A percentile compares a stretch with the other conserved stretches of the same genome.
phyloP scores from a whole-genome alignment of 2,329 filamentous ascomycete genomes.

The Phoma sp. region DNA sequence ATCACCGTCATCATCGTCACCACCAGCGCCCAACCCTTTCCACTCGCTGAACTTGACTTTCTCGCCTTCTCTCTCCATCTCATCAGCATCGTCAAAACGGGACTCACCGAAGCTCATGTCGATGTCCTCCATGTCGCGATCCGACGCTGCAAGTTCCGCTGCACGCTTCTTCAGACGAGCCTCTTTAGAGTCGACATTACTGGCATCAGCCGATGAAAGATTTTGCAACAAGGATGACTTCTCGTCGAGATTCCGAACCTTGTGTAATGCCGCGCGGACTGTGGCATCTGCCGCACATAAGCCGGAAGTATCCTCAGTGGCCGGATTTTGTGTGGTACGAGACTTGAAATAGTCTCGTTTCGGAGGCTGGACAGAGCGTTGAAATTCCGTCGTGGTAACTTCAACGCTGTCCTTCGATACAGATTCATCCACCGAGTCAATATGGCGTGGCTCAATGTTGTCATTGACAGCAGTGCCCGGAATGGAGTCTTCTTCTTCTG shows the following conservation, averaged over 20 bases:
- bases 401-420: neutral
- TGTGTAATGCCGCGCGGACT: conserved; percentile 83
- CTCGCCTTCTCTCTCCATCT: conserved; percentile 66
- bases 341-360: conserved; percentile 34
- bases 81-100: conserved; percentile 85
- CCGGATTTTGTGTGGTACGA: conserved; percentile 8
- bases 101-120: conserved; percentile 94
- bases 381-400: conserved; percentile 9
- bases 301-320: conserved; percentile 42
- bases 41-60: conserved; percentile 73
- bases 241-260: conserved; percentile 65
- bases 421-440: neutral
- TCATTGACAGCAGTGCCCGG: conserved; percentile 1
- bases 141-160: conserved; percentile 72
- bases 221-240: conserved; percentile 52
- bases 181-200: conserved; percentile 59
- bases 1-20: conserved; percentile 52
- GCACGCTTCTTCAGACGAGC: conserved; percentile 67
- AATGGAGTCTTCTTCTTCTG: conserved; percentile 23
- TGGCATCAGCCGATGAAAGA: conserved; percentile 23
- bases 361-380: conserved; percentile 8
- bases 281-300: conserved; percentile 69
- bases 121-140: conserved; percentile 86
- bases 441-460: neutral
- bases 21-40: conserved; percentile 59